Base-by-base conservation (phyloP, 352 stramenopile genomes). In the Globisporangium paddicum region DNA sequence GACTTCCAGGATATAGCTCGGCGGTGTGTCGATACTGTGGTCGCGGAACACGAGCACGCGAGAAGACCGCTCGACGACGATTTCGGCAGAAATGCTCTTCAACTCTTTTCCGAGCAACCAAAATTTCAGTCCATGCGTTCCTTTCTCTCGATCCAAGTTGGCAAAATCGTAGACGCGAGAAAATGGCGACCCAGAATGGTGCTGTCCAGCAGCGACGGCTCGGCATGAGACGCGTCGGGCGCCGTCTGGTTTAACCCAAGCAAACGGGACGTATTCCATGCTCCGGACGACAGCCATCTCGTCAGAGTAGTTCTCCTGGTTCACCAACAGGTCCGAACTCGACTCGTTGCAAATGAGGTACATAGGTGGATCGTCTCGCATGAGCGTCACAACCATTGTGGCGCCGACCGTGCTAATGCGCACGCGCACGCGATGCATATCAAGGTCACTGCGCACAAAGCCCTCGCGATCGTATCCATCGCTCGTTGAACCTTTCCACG, bases 271-370 rank as follows among this genome's bases (percentile, higher is more conserved):
- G 58, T 83, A 94, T 45, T 91, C 77, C 26, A 80, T 86, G 18
- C 73, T 81, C 5, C 74, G 84, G 59, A 96, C 70, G 16, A 87
- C 59, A 7, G 87, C 63, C 26, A 60, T 74, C 45, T 91, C 80
- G 28, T 90, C 75, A 1, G 82, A 90, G 21, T 66, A 78, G 55
- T 87, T 67, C 0, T 83, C 64, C 56, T 96, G 84, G 37, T 71
- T 87, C 34, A 94, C 77, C 54, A 79, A 81, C 25, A 96, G 63
- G 37, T 93, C 82, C 8, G 74, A 75, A 44, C 68, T 86, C 16
- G 86, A 92, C 49, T 94, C 76, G 48, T 96, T 96, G 60, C 79
- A 77, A 18, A 96, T 89, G 42, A 93, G 69, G 50, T 90, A 93
- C 84, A 94, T 93, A 0, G 86, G 77, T 13, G 86, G 86, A 38